Conservation (phyloP, 768 basidiomycete species). For the Guyanaporus albipodus region DNA sequence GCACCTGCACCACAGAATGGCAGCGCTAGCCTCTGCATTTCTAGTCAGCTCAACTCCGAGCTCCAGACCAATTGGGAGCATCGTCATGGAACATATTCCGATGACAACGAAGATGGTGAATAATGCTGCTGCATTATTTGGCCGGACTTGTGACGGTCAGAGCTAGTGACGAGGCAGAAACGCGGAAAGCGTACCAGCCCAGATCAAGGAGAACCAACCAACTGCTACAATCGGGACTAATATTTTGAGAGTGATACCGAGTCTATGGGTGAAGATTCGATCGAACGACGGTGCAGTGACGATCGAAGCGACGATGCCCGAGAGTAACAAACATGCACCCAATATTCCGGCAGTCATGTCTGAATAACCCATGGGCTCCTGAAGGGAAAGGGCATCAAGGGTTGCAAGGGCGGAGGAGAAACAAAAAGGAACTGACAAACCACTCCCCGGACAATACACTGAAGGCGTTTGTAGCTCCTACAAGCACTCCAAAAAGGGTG, state of each 20-base stretch:
- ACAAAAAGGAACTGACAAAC: slow-evolving; percentile 43
- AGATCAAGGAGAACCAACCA: slow-evolving; percentile 72
- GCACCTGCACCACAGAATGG: slow-evolving; percentile 72
- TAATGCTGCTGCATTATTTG: slow-evolving; percentile 54
- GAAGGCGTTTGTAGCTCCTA: slow-evolving; percentile 63
- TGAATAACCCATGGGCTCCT: slow-evolving; percentile 75
- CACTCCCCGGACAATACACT: slow-evolving; percentile 64
- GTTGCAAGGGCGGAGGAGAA: not conserved
- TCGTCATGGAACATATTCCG: slow-evolving; percentile 59
- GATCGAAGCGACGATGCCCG: slow-evolving; percentile 67
- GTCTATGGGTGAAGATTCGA: slow-evolving; percentile 72
- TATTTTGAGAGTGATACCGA: slow-evolving; percentile 56
- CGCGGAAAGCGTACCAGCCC: slow-evolving; percentile 56
- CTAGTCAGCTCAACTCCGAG: slow-evolving; percentile 76
- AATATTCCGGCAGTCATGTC: slow-evolving; percentile 62
- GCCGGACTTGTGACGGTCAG: slow-evolving; percentile 45
- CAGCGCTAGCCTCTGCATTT: slow-evolving; percentile 74
- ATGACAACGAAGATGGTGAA: slow-evolving; percentile 68
- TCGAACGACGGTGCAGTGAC: slow-evolving; percentile 74
- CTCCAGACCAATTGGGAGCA: slow-evolving; percentile 76
- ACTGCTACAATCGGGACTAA: slow-evolving; percentile 58
- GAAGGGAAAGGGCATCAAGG: not conserved
- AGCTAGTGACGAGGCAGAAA: not conserved
- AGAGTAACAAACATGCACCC: slow-evolving; percentile 62
- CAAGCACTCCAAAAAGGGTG: slow-evolving; percentile 59